Evolutionary conservation across 2,329 filamentous ascomycete genomes (phyloP), one percentile per base, ranked within the genome.

Genomic region (Ceratocystis lukuohia): DNA sequence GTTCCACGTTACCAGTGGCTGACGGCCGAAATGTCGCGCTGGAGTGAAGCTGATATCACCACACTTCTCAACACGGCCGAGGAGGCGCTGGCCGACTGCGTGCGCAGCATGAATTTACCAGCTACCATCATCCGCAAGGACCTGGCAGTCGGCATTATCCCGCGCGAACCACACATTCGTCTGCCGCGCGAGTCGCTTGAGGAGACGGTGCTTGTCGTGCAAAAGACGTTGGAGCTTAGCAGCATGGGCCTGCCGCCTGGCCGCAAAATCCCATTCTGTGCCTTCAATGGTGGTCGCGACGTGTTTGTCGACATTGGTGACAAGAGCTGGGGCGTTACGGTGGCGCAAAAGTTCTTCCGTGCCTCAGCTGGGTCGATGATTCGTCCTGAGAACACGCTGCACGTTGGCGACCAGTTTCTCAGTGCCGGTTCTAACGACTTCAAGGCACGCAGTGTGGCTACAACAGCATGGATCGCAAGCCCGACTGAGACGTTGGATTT

Each of bases 281-380:
- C 94, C 25, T 99, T 99, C 80, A 99, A 99, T 75, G 94, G 93
- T 65, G 94, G 94, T 10, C 93, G 94, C 69, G 94, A 99, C 74
- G 91, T 97, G 53, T 99, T 99, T 76, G 92, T 99, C 65, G 94
- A 99, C 74, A 96, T 99, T 72, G 94, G 94, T 66, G 94, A 99
- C 77, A 99, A 99, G 78, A 91, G 88, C 65, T 96, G 92, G 88
- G 94, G 94, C 70, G 94, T 99, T 2, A 82, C 89, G 44, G 91
- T 92, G 3, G 96, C 92, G 74, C 94, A 99, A 78, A 83, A 87
- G 67, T 96, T 91, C 79, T 96, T 96, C 74, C 84, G 74, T 64
- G 71, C 74, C 22, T 72, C 72, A 5, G 61, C 48, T 17, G 86
- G 86, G 1, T 83, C 82, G 1, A 70, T 72, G 46, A 85, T 96